These are phyloP conservation scores for Neocucurbitaria cava DNA, from an alignment of 2,329 filamentous ascomycete species.

Conservation along the genomic window DNA sequence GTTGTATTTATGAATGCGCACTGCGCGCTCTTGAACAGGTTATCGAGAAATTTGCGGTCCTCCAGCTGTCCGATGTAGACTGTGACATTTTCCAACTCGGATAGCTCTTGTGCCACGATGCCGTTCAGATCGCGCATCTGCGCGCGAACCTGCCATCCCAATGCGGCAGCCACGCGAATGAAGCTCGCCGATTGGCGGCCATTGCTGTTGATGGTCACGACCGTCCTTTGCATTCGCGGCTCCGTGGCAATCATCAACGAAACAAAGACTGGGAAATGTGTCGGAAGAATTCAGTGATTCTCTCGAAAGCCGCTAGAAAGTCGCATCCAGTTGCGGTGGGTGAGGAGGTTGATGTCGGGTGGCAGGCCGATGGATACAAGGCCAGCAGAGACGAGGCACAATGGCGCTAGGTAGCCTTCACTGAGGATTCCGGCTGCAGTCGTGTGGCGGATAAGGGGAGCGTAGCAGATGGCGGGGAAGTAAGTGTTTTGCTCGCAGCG, in stretches of 20 bases:
- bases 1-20: conserved; percentile 98
- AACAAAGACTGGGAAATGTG: conserved; percentile 1
- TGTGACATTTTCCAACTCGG: conserved; percentile 80
- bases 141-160: conserved; percentile 91
- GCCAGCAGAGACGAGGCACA: conserved; percentile 25
- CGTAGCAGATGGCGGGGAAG: conserved; percentile 9
- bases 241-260: conserved; percentile 5
- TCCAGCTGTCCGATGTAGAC: conserved; percentile 70
- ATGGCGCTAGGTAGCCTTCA: conserved; percentile 18
- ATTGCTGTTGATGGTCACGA: conserved; percentile 92
- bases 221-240: conserved; percentile 64
- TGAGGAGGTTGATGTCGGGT: not conserved
- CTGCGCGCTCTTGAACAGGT: conserved; percentile 83
- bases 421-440: conserved; percentile 7
- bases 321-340: conserved; percentile 23
- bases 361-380: conserved; percentile 24
- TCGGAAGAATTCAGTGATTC: conserved; percentile 1
- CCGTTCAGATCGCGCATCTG: conserved; percentile 88
- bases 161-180: conserved; percentile 89
- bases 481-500: conserved; percentile 14
- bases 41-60: conserved; percentile 76
- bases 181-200: conserved; percentile 95
- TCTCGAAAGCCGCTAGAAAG: not conserved
- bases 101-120: conserved; percentile 86
- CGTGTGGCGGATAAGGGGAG: conserved; percentile 18